Evolutionary conservation across 208 protist genomes (phyloP), one percentile per base, ranked within the genome.

Genomic region (Leishmania tarentolae): DNA sequence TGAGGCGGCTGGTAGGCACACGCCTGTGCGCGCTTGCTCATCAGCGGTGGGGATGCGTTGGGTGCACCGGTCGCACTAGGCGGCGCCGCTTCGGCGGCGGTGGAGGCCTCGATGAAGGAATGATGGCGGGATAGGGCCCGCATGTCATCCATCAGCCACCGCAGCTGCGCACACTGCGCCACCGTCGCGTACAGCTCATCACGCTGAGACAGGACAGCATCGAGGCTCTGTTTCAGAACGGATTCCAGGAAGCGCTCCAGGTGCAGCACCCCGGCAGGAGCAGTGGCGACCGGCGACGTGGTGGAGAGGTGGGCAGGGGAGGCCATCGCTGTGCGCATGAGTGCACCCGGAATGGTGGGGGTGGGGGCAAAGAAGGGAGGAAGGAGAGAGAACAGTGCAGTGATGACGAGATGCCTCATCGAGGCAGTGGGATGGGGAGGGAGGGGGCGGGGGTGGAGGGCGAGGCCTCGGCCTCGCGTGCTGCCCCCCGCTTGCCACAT

Each of bases 161-260:
- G 83, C 61, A 95, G 84, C 82, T 97, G 93, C 17, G 77, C 78
- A 75, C 93, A 97, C 76, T 94, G 86, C 9, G 92, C 89, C 21
- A 88, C 88, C 65, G 88, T 87, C 50, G 85, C 83, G 81, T 87
- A 82, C 2, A 92, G 79, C 37, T 66, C 81, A 70, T 97, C 92
- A 52, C 93, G 86, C 75, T 93, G 68, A 28, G 69, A 57, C 47
- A 95, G 84, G n/a, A 89, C 85, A 56, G 83, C 79, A 59, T 89
- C 73, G 31, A 97, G 80, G 40, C 81, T 86, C 40, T 84, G 78
- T 50, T 92, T 88, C 1, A 96, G 83, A 4, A 94, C 88, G 3
- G 75, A 83, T 59, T 93, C 91, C 13, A 96, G 84, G 61, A 96
- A 94, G 69, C 83, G 84, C 82, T 96, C 93, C 6, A 96, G 88